These are phyloP conservation scores for Fusarium chaquense DNA, from an alignment of 2,329 filamentous ascomycete genomes.

Conservation along the genomic window DNA sequence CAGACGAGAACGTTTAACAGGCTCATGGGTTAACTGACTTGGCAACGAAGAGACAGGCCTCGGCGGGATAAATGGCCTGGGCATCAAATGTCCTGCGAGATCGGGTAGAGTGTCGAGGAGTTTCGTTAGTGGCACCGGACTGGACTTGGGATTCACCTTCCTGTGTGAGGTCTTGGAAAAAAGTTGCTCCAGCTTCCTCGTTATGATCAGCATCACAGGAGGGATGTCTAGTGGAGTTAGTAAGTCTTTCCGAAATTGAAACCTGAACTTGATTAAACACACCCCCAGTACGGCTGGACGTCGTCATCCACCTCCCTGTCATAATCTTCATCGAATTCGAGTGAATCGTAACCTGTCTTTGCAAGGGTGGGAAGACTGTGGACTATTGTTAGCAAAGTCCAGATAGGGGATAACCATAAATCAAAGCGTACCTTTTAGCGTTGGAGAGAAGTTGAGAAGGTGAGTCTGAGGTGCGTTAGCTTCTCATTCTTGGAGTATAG, in stretches of 20 bases:
- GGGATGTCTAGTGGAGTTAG: conserved; percentile 12
- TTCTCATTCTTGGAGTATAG: too few relatives aligned
- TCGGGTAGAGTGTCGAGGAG: background rate
- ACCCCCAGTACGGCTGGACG: conserved; percentile 4
- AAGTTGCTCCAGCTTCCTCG: background rate
- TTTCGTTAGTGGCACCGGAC: background rate
- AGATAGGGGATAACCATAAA: too few relatives aligned
- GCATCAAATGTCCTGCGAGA: conserved; percentile 55
- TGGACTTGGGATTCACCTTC: background rate
- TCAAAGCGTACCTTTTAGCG: conserved; percentile 20
- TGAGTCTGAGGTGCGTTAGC: conserved; percentile 8
- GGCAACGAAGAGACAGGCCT: conserved; percentile 73
- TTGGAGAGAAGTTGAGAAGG: conserved; percentile 2
- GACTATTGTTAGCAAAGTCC: conserved; percentile 2
- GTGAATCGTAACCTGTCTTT: background rate
- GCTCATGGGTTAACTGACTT: conserved; percentile 64
- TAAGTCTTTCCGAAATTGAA: background rate
- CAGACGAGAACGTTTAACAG: too few relatives aligned
- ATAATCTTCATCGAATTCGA: background rate
- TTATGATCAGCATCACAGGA: background rate
- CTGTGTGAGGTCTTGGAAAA: background rate
- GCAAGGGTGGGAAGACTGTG: conserved; percentile 10
- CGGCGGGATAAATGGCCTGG: conserved; percentile 65
- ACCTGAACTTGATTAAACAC: background rate
- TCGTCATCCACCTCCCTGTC: background rate